These are phyloP conservation scores for Lumnitzera racemosa DNA, from an alignment of 345 rosid species.

Conservation along the genomic window DNA sequence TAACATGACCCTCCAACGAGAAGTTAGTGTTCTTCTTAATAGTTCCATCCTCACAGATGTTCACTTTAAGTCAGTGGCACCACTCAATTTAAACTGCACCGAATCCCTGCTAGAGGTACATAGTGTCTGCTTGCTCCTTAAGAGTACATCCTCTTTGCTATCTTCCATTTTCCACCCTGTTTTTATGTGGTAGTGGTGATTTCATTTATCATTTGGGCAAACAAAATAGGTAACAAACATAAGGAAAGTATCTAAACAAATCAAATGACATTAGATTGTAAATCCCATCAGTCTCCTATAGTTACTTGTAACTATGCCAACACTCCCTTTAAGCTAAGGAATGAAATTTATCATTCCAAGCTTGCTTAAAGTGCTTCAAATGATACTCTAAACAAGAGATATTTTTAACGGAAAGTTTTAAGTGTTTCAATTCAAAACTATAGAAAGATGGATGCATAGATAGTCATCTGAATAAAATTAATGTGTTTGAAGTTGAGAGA, in stretches of 20 bases:
- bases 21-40: constrained; percentile 45
- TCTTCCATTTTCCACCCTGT: not conserved
- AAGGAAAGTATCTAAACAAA: not conserved
- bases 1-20: constrained; percentile 35
- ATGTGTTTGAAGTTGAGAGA: too few species aligned
- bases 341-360: too few species aligned
- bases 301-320: too few species aligned
- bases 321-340: too few species aligned
- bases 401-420: not conserved
- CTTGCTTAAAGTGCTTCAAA: too few species aligned
- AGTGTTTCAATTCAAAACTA: not conserved
- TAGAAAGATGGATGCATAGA: not conserved
- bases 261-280: too few species aligned
- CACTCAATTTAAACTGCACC: constrained; percentile 70
- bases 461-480: too few species aligned
- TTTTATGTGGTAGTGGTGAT: not conserved
- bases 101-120: constrained; percentile 81
- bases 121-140: constrained; percentile 1
- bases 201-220: not conserved
- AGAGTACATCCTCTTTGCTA: constrained; percentile 2
- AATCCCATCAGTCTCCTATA: too few species aligned
- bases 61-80: constrained; percentile 48
- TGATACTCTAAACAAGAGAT: not conserved
- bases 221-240: not conserved
- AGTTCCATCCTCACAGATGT: constrained; percentile 49